Percentiles rank a stretch among this genome's conserved stretches.
These are phyloP conservation scores for Blumeriella jaapii DNA, from an alignment of 2,329 filamentous ascomycete genomes.

Conservation along the genomic window DNA sequence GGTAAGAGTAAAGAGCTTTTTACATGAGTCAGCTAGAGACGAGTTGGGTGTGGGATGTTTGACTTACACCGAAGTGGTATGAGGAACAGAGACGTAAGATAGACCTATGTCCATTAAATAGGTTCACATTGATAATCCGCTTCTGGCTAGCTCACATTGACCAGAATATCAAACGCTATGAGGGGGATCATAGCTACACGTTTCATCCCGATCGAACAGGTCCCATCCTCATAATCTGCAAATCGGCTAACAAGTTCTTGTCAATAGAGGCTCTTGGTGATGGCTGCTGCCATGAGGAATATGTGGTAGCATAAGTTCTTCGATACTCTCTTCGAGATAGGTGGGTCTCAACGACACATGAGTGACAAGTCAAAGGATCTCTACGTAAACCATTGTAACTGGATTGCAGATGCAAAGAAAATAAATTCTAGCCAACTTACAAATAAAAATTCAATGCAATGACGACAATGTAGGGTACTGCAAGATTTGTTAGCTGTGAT, in stretches of 20 bases:
- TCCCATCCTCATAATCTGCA: constrained; percentile 39
- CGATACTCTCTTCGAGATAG: no score
- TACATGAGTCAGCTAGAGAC: constrained; percentile 1
- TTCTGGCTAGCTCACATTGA: constrained; percentile 37
- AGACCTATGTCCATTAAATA: constrained; percentile 28
- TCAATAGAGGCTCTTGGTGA: no score
- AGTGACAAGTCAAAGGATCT: no score
- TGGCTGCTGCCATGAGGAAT: no score
- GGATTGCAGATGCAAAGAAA: no score
- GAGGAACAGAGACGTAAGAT: constrained; percentile 51
- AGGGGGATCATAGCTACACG: constrained; percentile 47
- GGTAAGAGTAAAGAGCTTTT: constrained; percentile 47
- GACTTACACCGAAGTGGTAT: constrained; percentile 43
- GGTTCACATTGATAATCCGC: no score
- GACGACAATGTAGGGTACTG: constrained; percentile 30
- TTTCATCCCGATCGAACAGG: constrained; percentile 52
- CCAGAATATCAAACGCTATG: constrained; percentile 46
- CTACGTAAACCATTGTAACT: no score
- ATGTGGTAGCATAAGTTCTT: no score
- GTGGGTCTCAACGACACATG: no score
- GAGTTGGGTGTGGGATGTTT: not conserved
- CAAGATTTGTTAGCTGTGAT: constrained; percentile 7
- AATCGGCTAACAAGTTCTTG: no score
- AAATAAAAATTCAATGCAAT: constrained; percentile 48
- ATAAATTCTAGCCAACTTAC: no score